Percentiles rank a stretch among this genome's conserved stretches.
Evolutionary conservation across 257 asterid genomes (phyloP).

Genomic region (Cinchona pubescens): DNA sequence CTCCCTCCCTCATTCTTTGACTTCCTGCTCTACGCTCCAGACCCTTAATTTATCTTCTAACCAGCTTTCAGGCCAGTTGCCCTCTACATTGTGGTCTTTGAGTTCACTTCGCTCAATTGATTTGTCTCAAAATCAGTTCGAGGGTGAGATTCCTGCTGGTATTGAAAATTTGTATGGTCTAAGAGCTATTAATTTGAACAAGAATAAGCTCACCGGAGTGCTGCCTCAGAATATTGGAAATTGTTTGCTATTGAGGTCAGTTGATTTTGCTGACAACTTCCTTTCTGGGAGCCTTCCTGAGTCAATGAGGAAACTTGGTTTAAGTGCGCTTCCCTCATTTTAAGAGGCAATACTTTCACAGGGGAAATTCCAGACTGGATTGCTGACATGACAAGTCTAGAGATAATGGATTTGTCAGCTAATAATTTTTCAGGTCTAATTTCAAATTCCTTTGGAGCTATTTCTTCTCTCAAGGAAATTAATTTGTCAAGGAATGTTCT

Average conservation of each 20-base stretch:
- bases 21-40: slow-evolving; percentile 52
- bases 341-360: slow-evolving; percentile 44
- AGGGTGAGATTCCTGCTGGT: slow-evolving; percentile 64
- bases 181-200: slow-evolving; percentile 43
- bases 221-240: slow-evolving; percentile 67
- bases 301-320: slow-evolving; percentile 51
- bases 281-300: slow-evolving; percentile 57
- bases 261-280: slow-evolving; percentile 57
- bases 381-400: slow-evolving; percentile 63
- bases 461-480: slow-evolving; percentile 45
- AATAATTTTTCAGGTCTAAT: slow-evolving; percentile 58
- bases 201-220: slow-evolving; percentile 51
- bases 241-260: slow-evolving; percentile 43
- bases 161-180: slow-evolving; percentile 45
- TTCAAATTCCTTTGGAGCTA: slow-evolving; percentile 47
- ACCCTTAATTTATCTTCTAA: slow-evolving; percentile 61
- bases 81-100: slow-evolving; percentile 53
- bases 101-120: slow-evolving; percentile 51
- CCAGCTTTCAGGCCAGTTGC: slow-evolving; percentile 55
- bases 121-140: slow-evolving; percentile 60
- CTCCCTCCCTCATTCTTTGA: slow-evolving; percentile 48
- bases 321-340: slow-evolving; percentile 46
- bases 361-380: slow-evolving; percentile 79
- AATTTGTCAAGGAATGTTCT: slow-evolving; percentile 59
- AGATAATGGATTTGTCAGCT: slow-evolving; percentile 55